Conservation (phyloP, 768 basidiomycete species). For the Amanita muscaria region DNA sequence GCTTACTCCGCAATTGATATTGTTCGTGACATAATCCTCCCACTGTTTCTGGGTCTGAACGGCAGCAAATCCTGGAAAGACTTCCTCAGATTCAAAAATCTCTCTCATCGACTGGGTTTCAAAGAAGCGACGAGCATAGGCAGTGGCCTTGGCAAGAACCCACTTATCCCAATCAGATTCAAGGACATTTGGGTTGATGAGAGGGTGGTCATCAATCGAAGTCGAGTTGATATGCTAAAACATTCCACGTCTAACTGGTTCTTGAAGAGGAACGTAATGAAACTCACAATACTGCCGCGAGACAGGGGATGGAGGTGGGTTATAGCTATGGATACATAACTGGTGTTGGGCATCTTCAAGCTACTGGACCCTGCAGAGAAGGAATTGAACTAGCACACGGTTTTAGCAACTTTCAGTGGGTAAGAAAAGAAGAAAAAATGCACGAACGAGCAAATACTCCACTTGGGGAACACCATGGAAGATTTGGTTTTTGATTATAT, state of each 20-base stretch:
- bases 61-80: constrained; percentile 17
- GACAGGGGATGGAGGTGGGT: constrained; percentile 36
- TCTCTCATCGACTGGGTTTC: constrained; percentile 21
- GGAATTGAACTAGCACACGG: constrained; percentile 20
- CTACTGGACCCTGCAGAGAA: constrained; percentile 19
- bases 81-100: constrained; percentile 21
- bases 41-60: constrained; percentile 7
- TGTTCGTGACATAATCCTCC: constrained; percentile 4
- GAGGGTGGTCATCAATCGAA: constrained; percentile 20
- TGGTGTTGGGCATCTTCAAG: constrained; percentile 20
- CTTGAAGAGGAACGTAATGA: not conserved
- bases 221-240: constrained; percentile 17
- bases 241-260: not conserved
- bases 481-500: constrained; percentile 20
- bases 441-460: constrained; percentile 22
- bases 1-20: constrained; percentile 5
- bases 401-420: not conserved
- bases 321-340: constrained; percentile 26
- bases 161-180: constrained; percentile 25
- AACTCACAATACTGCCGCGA: constrained; percentile 30
- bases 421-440: not conserved
- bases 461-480: constrained; percentile 21
- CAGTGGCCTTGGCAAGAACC: constrained; percentile 23
- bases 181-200: constrained; percentile 21
- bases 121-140: constrained; percentile 24